Base-by-base conservation (phyloP, 2,329 filamentous ascomycete genomes). In the Sclerotiophoma versabilis region DNA sequence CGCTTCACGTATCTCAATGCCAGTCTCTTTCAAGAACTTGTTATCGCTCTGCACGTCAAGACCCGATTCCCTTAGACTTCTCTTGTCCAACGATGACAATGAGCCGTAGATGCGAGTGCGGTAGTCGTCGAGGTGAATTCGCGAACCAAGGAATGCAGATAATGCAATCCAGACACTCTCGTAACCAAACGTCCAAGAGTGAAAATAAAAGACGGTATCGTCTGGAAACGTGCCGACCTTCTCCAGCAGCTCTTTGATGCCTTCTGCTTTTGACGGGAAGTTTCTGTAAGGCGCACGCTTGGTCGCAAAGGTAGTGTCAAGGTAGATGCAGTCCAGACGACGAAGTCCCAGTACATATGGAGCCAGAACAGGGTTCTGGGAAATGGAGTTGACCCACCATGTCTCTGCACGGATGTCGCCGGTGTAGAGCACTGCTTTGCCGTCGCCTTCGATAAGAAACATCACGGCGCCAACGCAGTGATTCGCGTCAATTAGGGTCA, bases 171-270 rank as follows among this genome's bases (percentile, higher is more conserved):
- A 97, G 0, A 96, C 92, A 46, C 96, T 90, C 71, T 98, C 93
- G 59, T 97, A 96, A 0, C 90, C 91, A 69, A 95, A 95, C 0
- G 93, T 97, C 92, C 93, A 96, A 0, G 92, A 85, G 51, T 92
- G 85, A 38, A 98, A 83, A 71, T 96, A 90, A 66, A 96, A 97
- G 0, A 89, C 73, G 0, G 92, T 96, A 32, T 91, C 84, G 1
- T 79, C 58, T 0, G 92, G 88, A 70, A 93, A 96, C 20, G 77
- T 69, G 0, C 77, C 73, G 0, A 96, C 81, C 61, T 92, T 89
- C 4, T 79, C 76, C 1, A 97, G 67, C 0, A 97, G 81, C 66
- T 96, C 90, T 1, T 77, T 77, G 10, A 96, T 79, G 0, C 93
- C 93, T 46, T 93, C 85, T 0, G 88, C 86, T 70, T 97, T 88